Evolutionary conservation across 257 asterid genomes (phyloP).

Genomic region (Solanum sitiens): DNA sequence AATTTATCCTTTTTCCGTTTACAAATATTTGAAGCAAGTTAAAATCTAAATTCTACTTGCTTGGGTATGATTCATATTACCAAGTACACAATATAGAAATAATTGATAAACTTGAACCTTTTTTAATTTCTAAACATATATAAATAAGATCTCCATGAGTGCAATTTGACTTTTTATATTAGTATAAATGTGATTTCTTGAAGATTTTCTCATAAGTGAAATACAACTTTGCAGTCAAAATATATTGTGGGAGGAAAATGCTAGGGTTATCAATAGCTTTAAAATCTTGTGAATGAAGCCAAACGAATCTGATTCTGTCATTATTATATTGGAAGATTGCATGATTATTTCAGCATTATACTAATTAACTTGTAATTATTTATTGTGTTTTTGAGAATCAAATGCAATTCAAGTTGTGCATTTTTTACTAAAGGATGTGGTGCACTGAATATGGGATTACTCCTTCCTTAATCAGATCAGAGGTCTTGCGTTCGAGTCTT

Average conservation of each 20-base stretch:
- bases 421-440: too few relatives aligned
- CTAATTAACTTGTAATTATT: background rate
- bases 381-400: background rate
- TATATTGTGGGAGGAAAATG: background rate
- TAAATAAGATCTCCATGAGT: background rate
- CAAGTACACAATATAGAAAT: background rate
- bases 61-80: background rate
- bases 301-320: background rate
- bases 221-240: background rate
- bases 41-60: background rate
- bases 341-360: background rate
- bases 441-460: too few relatives aligned
- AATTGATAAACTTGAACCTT: background rate
- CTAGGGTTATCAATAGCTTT: background rate
- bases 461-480: background rate
- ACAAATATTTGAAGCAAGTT: background rate
- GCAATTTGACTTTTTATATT: background rate
- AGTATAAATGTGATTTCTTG: background rate
- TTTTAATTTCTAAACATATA: background rate
- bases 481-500: fast-evolving
- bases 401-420: background rate
- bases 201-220: background rate
- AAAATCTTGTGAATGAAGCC: background rate
- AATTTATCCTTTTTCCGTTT: background rate
- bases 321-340: background rate